Base-by-base conservation (phyloP, 2,329 filamentous ascomycete genomes). In the Coniochaeta sp. region DNA sequence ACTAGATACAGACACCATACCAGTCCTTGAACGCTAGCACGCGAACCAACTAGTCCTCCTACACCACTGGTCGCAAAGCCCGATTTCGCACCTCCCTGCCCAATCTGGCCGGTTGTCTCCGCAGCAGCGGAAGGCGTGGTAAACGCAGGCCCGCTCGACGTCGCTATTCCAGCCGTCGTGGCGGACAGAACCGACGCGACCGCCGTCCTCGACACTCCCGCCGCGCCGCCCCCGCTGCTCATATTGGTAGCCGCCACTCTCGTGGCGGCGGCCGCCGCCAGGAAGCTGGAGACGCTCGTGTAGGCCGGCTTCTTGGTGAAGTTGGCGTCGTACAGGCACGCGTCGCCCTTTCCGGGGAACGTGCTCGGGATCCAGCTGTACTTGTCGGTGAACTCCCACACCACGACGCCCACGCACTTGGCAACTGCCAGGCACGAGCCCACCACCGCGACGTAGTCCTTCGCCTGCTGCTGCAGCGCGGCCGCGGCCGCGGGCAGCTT, bases 391-490 rank as follows among this genome's bases (percentile, higher is more conserved):
- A 75, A 73, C 62, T 75, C 75, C 77, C 77, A 79, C 56, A 77
- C 66, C 0, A 76, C 78, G 12, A 80, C 68, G 26, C 77, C 78
- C 10, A 80, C 73, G 61, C 78, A 80, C 47, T 55, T 57, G 7
- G 52, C 62, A 59, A 73, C 72, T 34, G 74, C 72, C 12, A 77
- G 61, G 60, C 75, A 78, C 1, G 73, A 69, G 5, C 70, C 71
- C 5, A 77, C 72, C 9, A 72, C 71, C 44, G 67, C 62, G 38
- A 67, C 75, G 62, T 82, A 85, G 57, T 80, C 78, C 19, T 67
- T 65, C 0, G 76, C 77, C 71, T 87, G 83, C 28, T 75, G 74
- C 17, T 70, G 68, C 19, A 77, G 68, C 32, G 73, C 74, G 1
- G 73, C 67, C 1, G 69, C 66, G 3, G 72, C 76, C 3, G 78